Percentiles rank a stretch among this genome's conserved stretches.
These are phyloP conservation scores for Coleophoma cylindrospora DNA, from an alignment of 2,329 filamentous ascomycete genomes.

Conservation along the genomic window DNA sequence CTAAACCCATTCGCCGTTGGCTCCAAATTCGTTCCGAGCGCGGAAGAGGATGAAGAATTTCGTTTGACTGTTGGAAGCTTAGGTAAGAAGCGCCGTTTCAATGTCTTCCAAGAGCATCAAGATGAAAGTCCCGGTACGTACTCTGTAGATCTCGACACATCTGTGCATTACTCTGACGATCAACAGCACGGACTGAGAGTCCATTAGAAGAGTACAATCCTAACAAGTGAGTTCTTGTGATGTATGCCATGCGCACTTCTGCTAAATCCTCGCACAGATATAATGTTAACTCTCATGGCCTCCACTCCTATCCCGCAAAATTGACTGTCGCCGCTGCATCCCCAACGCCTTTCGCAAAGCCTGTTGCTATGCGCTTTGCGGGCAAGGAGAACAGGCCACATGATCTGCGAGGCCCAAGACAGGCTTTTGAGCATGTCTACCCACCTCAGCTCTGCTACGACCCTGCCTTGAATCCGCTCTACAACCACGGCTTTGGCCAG, in stretches of 20 bases:
- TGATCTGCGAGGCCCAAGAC: background rate
- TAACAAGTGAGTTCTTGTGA: background rate
- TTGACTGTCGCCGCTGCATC: constrained; percentile 11
- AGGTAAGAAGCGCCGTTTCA: constrained; percentile 21
- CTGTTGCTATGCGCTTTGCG: constrained; percentile 9
- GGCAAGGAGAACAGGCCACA: constrained; percentile 21
- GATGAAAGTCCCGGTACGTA: constrained; percentile 21
- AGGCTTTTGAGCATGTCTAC: background rate
- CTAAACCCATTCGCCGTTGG: constrained; percentile 18
- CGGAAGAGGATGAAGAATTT: constrained; percentile 26
- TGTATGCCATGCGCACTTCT: background rate
- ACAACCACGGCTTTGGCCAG: background rate
- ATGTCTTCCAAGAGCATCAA: constrained; percentile 22
- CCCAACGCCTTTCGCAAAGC: constrained; percentile 19
- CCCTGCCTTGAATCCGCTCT: background rate
- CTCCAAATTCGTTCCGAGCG: constrained; percentile 14
- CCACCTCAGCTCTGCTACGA: background rate
- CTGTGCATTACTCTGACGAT: constrained; percentile 1
- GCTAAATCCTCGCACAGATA: constrained; percentile 9
- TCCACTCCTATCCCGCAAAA: constrained; percentile 11
- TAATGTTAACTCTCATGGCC: constrained; percentile 18
- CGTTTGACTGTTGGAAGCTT: constrained; percentile 20
- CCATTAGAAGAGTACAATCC: constrained; percentile 22
- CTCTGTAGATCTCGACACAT: background rate
- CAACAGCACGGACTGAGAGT: constrained; percentile 21